These are phyloP conservation scores for Cladobotryum mycophilum DNA, from an alignment of 2,329 filamentous ascomycete genomes.

Conservation along the genomic window DNA sequence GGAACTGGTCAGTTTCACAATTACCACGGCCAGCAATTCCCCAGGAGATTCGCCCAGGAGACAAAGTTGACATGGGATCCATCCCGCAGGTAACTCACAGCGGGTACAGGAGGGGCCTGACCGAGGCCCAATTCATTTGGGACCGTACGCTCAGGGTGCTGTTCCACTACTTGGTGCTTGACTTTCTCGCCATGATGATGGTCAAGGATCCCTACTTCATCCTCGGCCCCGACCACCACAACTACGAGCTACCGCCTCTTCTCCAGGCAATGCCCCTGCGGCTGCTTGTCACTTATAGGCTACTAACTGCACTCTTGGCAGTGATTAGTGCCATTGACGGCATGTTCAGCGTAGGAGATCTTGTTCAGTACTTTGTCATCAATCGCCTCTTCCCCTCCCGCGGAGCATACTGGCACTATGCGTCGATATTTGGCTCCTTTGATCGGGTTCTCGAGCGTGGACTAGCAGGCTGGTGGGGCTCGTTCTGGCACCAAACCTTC, in stretches of 20 bases:
- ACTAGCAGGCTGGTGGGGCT: constrained; percentile 74
- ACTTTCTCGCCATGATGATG: constrained; percentile 62
- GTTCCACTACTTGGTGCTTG: constrained; percentile 59
- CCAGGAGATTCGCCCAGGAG: constrained; percentile 23
- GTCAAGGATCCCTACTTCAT: constrained; percentile 75
- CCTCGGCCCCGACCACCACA: constrained; percentile 38
- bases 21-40: constrained; percentile 43
- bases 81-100: constrained; percentile 37
- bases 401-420: constrained; percentile 46
- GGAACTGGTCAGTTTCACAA: constrained; percentile 49
- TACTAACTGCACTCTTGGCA: constrained; percentile 47
- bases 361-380: constrained; percentile 47
- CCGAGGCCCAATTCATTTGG: constrained; percentile 39
- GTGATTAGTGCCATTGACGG: constrained; percentile 56
- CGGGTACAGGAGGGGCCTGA: constrained; percentile 41
- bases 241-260: constrained; percentile 34
- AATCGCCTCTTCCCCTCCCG: constrained; percentile 46
- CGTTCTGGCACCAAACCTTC: constrained; percentile 89
- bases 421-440: constrained; percentile 51
- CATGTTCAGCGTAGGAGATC: constrained; percentile 53
- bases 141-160: constrained; percentile 41
- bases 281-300: constrained; percentile 49
- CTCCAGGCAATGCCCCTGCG: constrained; percentile 35
- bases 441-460: constrained; percentile 58
- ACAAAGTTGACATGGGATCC: constrained; percentile 34